A percentile compares a stretch with the other conserved stretches of the same genome.
Evolutionary conservation across 805 yeast genomes (phyloP).

Genomic region (Metschnikowia cerradonensis): DNA sequence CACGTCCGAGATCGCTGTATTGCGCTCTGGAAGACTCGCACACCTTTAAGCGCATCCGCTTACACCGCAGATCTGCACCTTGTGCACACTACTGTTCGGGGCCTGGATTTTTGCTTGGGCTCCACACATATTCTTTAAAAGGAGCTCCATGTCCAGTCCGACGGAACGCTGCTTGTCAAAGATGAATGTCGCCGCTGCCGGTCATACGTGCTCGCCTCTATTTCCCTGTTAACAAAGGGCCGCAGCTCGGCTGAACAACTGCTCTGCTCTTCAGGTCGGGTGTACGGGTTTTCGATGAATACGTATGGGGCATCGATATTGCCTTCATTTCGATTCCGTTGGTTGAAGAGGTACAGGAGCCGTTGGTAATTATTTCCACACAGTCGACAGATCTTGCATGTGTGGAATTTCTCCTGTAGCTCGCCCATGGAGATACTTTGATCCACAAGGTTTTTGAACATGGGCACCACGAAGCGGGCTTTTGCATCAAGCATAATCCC

Average conservation of each 20-base stretch:
- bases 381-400: conserved; percentile 18
- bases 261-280: neutral
- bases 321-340: conserved; percentile 12
- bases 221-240: neutral
- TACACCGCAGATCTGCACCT: neutral
- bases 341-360: conserved; percentile 29
- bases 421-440: conserved; percentile 5
- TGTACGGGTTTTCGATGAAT: conserved; percentile 34
- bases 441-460: conserved; percentile 21
- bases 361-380: conserved; percentile 17
- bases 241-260: neutral
- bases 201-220: conserved; percentile 2
- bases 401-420: conserved; percentile 13
- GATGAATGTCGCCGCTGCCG: neutral
- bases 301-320: conserved; percentile 21
- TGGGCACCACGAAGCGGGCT: conserved; percentile 37
- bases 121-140: conserved; percentile 21
- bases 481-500: conserved; percentile 15
- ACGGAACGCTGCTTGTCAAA: conserved; percentile 10
- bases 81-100: neutral
- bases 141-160: conserved; percentile 54
- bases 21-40: neutral
- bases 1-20: neutral
- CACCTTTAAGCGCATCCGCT: neutral
- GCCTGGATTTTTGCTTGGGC: neutral